Base-by-base conservation (phyloP, 169 alveolate genomes). In the Cryptosporidium felis region DNA sequence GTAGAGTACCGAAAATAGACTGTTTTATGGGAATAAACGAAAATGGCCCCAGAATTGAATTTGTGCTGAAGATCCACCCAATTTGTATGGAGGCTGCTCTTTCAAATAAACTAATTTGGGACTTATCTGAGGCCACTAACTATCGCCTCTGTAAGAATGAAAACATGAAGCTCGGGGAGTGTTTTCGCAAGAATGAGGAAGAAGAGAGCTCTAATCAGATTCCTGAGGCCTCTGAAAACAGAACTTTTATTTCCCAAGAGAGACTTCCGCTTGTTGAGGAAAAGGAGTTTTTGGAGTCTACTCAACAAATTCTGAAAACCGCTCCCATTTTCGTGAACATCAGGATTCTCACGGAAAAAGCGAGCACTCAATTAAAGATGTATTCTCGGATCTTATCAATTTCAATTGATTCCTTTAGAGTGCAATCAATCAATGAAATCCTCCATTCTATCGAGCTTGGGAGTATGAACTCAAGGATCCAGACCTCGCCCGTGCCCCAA, bases 381-480 rank as follows among this genome's bases (percentile, higher is more conserved):
- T 65, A 65, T 47, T 26, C 45, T 9, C 45, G 36, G 1, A 38
- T 53, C 1, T 2, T 65, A 3, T 26, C 45, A 26, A 26, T 65
- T n/a, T 65, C 81, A 16, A 65, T 65, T 23, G 81, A 65, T 47
- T 46, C 63, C 5, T 26, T 30, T 47, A 44, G 81, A 30, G 81
- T 65, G n/a, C 60, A 46, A 47, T 44, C 49, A 65, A 65, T 65
- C 21, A 65, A 65, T 34, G 81, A 65, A 30, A n/a, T 65, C 42
- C 18, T 65, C 18, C 3, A 42, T 30, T 65, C 81, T 14, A 46
- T 65, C 38, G 62, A 65, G 8, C 58, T 42, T 21, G 10, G 40
- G 8, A 62, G n/a, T 21, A 63, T 30, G 47, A 32, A 65, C 10
- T 10, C 38, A 14, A 46, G 5, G 14, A 26, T n/a, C 30, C 81